These are phyloP conservation scores for Flaveria brownii DNA, from an alignment of 129 eudicot genomes.

Conservation along the genomic window DNA sequence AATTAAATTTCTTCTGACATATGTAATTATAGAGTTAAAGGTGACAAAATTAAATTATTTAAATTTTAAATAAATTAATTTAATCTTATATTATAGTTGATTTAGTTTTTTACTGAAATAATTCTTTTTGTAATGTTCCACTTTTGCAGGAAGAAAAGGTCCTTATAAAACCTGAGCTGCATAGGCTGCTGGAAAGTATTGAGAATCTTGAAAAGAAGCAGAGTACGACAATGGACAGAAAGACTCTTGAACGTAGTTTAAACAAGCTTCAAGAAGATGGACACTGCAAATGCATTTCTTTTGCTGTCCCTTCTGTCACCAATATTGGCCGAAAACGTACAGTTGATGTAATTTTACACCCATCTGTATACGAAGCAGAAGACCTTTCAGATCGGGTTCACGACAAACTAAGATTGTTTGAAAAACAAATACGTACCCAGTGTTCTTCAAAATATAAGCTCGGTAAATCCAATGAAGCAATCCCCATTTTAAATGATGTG, in stretches of 20 bases:
- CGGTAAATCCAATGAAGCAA: conserved; percentile 40
- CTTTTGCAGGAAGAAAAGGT: conserved; percentile 70
- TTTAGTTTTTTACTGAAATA: not conserved
- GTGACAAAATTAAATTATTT: not conserved
- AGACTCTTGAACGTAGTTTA: conserved; percentile 66
- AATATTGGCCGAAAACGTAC: conserved; percentile 62
- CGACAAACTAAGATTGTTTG: conserved; percentile 68
- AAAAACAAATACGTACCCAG: conserved; percentile 50
- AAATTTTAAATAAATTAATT: not conserved
- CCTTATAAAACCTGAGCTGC: conserved; percentile 71
- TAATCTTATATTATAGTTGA: not conserved
- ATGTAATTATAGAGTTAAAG: not conserved
- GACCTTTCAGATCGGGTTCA: conserved; percentile 60
- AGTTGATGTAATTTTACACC: conserved; percentile 69
- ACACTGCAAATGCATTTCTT: conserved; percentile 63
- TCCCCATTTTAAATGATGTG: conserved; percentile 60
- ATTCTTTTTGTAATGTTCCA: not conserved
- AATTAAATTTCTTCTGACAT: not conserved
- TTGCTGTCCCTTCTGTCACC: conserved; percentile 67
- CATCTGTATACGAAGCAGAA: conserved; percentile 53
- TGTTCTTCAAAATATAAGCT: conserved; percentile 32
- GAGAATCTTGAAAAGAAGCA: conserved; percentile 59
- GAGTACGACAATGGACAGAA: conserved; percentile 60
- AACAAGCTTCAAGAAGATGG: conserved; percentile 77
- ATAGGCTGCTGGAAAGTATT: conserved; percentile 64